Base-by-base conservation (phyloP, 371 early-diverging fungal species). In the Mortierella sp. region DNA sequence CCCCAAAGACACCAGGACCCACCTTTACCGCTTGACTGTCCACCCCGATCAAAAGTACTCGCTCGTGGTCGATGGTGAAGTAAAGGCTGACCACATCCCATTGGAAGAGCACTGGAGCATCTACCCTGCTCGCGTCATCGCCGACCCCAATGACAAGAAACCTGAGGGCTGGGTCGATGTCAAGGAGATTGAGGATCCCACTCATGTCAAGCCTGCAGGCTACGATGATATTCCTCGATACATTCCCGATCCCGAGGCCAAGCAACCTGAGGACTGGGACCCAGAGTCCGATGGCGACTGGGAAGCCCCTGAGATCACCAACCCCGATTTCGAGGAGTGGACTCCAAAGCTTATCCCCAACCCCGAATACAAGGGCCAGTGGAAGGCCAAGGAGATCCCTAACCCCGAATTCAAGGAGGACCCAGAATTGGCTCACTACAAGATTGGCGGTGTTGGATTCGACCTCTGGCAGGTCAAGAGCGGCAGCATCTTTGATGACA, bases 391-490 rank as follows among this genome's bases (percentile, higher is more conserved):
- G 34, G 85, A 89, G 73, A 95, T 98, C 66, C 83, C 88, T 79
- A 98, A 98, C 87, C 97, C 97, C 9, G 89, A 89, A 39, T 98
- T 90, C 83, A 93, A 90, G 85, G 93, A 93, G 65, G 96, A 96
- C 68, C 72, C 83, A 42, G 91, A 91, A 24, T 84, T 93, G 78
- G 89, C 92, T 72, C 90, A 92, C 50, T 90, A 88, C 72, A 88
- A 89, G 61, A 93, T 96, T 53, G 87, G 83, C 53, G 93, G 92
- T 64, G 79, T 96, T 62, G 99, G 97, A 55, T 87, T 98, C 65
- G 99, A 98, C 82, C 81, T 98, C 67, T 98, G 98, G 99, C 96
- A 95, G 79, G 96, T 98, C 87, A 94, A 95, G 87, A 84, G 91
- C 66, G 91, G 91, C 51, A 92, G 95, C 59, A 84, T 91, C 68